Percentiles rank a stretch among this genome's conserved stretches.
Evolutionary conservation across 2,329 filamentous ascomycete genomes (phyloP).

Genomic region (Paecilomyces formosus): DNA sequence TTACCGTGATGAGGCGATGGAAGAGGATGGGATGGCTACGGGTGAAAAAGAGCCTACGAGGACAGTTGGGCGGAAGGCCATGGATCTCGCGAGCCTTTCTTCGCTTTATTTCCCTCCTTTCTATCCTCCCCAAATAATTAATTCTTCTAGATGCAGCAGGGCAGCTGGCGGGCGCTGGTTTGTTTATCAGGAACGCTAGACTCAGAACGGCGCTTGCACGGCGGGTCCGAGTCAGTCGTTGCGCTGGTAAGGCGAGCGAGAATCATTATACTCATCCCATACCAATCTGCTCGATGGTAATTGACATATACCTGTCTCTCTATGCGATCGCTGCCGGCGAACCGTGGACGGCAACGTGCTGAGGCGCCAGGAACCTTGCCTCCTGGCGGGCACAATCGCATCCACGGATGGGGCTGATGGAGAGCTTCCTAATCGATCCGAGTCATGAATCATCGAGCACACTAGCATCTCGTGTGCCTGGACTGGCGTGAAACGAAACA

Average conservation of each 20-base stretch:
- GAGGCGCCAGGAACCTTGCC: not conserved
- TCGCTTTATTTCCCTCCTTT: too few species aligned
- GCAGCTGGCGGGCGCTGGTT: not conserved
- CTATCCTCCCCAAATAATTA: not conserved
- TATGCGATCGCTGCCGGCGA: not conserved
- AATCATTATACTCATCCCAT: too few species aligned
- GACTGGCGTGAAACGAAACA: not conserved
- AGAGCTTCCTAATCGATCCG: not conserved
- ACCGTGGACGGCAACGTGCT: not conserved
- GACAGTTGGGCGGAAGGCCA: not conserved
- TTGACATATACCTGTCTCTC: too few species aligned
- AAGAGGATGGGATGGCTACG: not conserved
- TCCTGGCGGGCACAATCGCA: not conserved
- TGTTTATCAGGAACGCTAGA: conserved; percentile 2
- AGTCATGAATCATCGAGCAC: conserved; percentile 1
- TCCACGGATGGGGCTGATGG: not conserved
- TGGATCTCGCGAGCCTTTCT: not conserved
- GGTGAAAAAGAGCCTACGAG: not conserved
- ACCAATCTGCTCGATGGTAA: too few species aligned
- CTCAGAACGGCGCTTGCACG: not conserved
- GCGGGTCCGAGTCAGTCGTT: not conserved
- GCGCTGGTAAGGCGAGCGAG: not conserved
- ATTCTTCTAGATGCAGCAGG: not conserved
- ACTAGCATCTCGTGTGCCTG: not conserved
- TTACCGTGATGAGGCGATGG: not conserved